These are phyloP conservation scores for Pluteus cervinus DNA, from an alignment of 768 basidiomycete genomes.

Conservation along the genomic window DNA sequence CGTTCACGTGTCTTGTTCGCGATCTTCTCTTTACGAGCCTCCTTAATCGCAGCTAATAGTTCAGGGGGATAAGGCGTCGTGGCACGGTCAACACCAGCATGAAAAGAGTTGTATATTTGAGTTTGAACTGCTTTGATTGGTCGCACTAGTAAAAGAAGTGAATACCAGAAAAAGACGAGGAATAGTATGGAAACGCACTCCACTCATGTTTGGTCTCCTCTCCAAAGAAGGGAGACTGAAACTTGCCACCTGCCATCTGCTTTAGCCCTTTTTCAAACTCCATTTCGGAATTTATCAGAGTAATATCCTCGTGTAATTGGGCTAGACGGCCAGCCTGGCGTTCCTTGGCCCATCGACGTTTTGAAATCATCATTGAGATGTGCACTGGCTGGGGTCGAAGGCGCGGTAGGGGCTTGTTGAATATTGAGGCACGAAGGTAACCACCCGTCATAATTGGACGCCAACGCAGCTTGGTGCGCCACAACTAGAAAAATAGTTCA, in stretches of 20 bases:
- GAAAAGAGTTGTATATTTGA: too few relatives aligned
- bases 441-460: constrained; percentile 70
- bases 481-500: constrained; percentile 40
- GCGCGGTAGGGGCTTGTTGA: constrained; percentile 70
- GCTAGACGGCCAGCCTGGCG: constrained; percentile 33
- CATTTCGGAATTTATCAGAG: constrained; percentile 28
- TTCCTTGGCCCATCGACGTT: constrained; percentile 30
- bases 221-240: constrained; percentile 15
- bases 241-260: not conserved
- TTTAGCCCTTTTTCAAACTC: constrained; percentile 27
- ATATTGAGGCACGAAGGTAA: constrained; percentile 56
- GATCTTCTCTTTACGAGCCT: constrained; percentile 55
- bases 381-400: constrained; percentile 72
- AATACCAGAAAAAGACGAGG: constrained; percentile 1
- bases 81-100: too few relatives aligned
- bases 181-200: constrained; percentile 42
- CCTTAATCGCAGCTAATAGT: constrained; percentile 41
- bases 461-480: constrained; percentile 44
- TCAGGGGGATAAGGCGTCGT: constrained; percentile 37
- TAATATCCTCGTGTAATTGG: constrained; percentile 21
- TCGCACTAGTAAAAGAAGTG: constrained; percentile 19
- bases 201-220: constrained; percentile 20
- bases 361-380: constrained; percentile 66
- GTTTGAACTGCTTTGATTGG: constrained; percentile 28
- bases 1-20: constrained; percentile 60